Conservation (phyloP, 805 yeast genomes). For the Myxozyma monticola region DNA sequence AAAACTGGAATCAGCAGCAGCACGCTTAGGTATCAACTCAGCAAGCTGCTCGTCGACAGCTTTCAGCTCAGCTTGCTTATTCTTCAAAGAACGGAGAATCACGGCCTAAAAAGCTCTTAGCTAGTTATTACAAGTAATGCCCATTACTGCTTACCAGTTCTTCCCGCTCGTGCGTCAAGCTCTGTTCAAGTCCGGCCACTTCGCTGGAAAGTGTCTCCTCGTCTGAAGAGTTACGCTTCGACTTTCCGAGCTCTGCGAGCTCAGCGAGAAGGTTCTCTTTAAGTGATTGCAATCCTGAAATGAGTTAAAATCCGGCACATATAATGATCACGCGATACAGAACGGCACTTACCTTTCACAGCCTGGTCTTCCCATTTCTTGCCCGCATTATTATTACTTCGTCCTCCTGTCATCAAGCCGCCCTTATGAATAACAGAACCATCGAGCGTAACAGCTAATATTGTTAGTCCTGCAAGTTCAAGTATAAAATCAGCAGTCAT, state of each 20-base stretch:
- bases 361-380: slow-evolving; percentile 65
- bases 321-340: not conserved
- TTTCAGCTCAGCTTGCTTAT: slow-evolving; percentile 34
- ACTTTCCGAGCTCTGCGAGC: slow-evolving; percentile 47
- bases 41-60: slow-evolving; percentile 23
- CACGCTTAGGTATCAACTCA: slow-evolving; percentile 48
- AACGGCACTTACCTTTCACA: slow-evolving; percentile 16
- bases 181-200: slow-evolving; percentile 47
- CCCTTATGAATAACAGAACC: slow-evolving; percentile 84
- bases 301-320: slow-evolving; percentile 24
- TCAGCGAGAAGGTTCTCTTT: slow-evolving; percentile 55
- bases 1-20: slow-evolving; percentile 35
- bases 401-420: slow-evolving; percentile 93
- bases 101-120: slow-evolving; percentile 6
- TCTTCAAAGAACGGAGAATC: slow-evolving; percentile 32
- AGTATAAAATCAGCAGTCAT: not conserved
- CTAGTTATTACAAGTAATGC: not conserved
- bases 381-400: slow-evolving; percentile 49
- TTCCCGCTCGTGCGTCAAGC: slow-evolving; percentile 37
- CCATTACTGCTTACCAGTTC: slow-evolving; percentile 32
- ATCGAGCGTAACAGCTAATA: slow-evolving; percentile 63
- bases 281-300: slow-evolving; percentile 51
- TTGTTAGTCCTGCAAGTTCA: not conserved
- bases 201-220: slow-evolving; percentile 61
- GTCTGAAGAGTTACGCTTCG: slow-evolving; percentile 54